Base-by-base conservation (phyloP, 768 basidiomycete genomes). In the Porphyrellus cyaneotinctus region DNA sequence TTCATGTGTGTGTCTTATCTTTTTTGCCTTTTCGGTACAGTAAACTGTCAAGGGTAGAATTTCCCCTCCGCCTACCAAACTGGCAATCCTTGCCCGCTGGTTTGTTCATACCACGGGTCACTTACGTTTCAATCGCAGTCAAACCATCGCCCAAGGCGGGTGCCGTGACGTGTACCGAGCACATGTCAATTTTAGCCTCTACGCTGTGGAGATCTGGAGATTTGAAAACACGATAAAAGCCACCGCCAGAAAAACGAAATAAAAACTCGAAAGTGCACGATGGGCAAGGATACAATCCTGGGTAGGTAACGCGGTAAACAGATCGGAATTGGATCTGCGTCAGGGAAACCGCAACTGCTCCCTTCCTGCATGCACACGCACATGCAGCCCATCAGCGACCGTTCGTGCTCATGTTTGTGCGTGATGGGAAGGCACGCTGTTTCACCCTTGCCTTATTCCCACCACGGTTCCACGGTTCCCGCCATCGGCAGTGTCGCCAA, bases 351-450 rank as follows among this genome's bases (percentile, higher is more conserved):
- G 18, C 32, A 15, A 30, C 38, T 31, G 14, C 36, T 18, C n/a
- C 37, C 33, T 28, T 32, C 52, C 46, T 43, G 45, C 54, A 61
- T 46, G 41, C 56, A 54, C 44, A 49, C 35, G 57, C 45, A 51
- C 24, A 51, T 28, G 43, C 58, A 55, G 48, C 43, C 45, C 57
- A 41, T 54, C 45, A 47, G 47, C 48, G 38, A 46, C 50, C 38
- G 41, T 33, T 41, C 26, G 30, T 43, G 35, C 46, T 48, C 52
- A 53, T 56, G 58, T 53, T 43, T 23, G 36, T 38, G 47, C 57
- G 47, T 23, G 53, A 47, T 54, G 62, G 47, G 59, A 63, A 65
- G 51, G 32, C 39, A 45, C 69, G 69, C 47, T 42, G 26, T 46
- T 42, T 36, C 39, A 43, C 36, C 47, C 35, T 37, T 12, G 30